Percentiles rank a stretch among this genome's conserved stretches.
Evolutionary conservation across 202 grass and related monocot genomes (phyloP).

Genomic region (Alloteropsis angusta): DNA sequence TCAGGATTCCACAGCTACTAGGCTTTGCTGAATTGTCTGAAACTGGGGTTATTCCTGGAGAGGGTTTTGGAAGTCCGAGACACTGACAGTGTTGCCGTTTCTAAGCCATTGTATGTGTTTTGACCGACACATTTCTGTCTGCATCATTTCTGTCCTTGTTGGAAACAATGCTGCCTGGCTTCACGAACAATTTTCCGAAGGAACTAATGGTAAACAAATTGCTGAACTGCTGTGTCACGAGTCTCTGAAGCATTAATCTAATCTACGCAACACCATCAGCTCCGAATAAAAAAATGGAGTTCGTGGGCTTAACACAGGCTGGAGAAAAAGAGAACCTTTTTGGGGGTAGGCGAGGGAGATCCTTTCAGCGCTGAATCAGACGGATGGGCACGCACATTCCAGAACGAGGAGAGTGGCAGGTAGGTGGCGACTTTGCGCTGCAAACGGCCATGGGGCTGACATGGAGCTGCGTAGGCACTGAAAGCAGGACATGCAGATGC

Average conservation of each 20-base stretch:
- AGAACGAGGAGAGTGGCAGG: slow-evolving; percentile 9
- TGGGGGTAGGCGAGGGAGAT: slow-evolving; percentile 29
- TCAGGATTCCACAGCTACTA: not conserved
- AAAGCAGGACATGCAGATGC: not conserved
- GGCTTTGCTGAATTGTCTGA: not conserved
- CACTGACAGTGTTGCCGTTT: not conserved
- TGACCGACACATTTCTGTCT: not conserved
- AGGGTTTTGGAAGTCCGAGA: not conserved
- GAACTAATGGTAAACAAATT: not conserved
- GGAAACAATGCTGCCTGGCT: not conserved
- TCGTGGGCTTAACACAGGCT: slow-evolving; percentile 9
- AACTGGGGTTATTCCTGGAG: not conserved
- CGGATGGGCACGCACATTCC: slow-evolving; percentile 22
- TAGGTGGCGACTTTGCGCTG: slow-evolving; percentile 37
- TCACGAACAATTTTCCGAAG: not conserved
- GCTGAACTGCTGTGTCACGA: not conserved
- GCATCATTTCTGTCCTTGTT: not conserved
- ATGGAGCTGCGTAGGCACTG: slow-evolving; percentile 36
- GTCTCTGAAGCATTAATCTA: not conserved
- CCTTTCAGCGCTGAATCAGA: slow-evolving; percentile 43
- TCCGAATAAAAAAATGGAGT: not conserved
- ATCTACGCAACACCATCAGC: not conserved
- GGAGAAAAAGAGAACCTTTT: not conserved
- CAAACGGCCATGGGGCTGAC: slow-evolving; percentile 24
- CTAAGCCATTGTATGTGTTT: not conserved